Conservation (phyloP, 208 protist genomes). For the Leishmania lainsoni region DNA sequence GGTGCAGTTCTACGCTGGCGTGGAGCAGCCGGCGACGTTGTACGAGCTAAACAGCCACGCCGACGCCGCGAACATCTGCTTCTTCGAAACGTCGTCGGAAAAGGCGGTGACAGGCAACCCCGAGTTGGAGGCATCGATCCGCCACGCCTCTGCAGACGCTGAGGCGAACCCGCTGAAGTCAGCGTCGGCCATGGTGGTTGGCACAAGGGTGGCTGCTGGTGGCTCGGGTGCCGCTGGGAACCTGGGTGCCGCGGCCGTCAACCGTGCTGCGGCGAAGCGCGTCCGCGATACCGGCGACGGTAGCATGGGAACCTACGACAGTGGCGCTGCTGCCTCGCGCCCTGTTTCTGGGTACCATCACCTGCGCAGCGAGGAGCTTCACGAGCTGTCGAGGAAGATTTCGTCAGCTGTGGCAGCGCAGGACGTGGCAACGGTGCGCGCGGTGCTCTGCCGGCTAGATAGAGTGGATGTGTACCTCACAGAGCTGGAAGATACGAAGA, state of each 20-base stretch:
- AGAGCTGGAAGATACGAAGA: slow-evolving; percentile 68
- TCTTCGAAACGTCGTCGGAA: slow-evolving; percentile 84
- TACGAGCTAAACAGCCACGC: slow-evolving; percentile 51
- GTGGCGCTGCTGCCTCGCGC: not conserved
- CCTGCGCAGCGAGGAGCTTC: slow-evolving; percentile 38
- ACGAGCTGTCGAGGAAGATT: slow-evolving; percentile 47
- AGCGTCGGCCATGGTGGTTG: slow-evolving; percentile 14
- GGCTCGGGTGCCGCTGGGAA: not conserved
- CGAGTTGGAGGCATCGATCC: slow-evolving; percentile 68
- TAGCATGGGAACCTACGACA: slow-evolving; percentile 1
- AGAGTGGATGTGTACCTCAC: slow-evolving; percentile 49
- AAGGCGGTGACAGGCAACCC: slow-evolving; percentile 80
- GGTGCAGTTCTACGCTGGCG: slow-evolving; percentile 73
- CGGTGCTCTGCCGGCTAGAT: slow-evolving; percentile 59
- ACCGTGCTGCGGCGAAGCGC: slow-evolving; percentile 19
- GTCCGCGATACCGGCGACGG: slow-evolving; percentile 24
- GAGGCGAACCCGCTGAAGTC: slow-evolving; percentile 77
- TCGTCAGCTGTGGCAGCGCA: slow-evolving; percentile 36
- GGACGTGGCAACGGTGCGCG: slow-evolving; percentile 46
- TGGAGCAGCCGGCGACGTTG: slow-evolving; percentile 44
- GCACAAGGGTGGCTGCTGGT: not conserved
- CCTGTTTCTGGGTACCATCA: slow-evolving; percentile 9
- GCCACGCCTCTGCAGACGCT: slow-evolving; percentile 45
- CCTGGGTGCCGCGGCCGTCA: slow-evolving; percentile 10
- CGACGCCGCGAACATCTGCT: slow-evolving; percentile 56